These are phyloP conservation scores for Tolypocladium inflatum DNA, from an alignment of 2,329 filamentous ascomycete genomes.

Conservation along the genomic window DNA sequence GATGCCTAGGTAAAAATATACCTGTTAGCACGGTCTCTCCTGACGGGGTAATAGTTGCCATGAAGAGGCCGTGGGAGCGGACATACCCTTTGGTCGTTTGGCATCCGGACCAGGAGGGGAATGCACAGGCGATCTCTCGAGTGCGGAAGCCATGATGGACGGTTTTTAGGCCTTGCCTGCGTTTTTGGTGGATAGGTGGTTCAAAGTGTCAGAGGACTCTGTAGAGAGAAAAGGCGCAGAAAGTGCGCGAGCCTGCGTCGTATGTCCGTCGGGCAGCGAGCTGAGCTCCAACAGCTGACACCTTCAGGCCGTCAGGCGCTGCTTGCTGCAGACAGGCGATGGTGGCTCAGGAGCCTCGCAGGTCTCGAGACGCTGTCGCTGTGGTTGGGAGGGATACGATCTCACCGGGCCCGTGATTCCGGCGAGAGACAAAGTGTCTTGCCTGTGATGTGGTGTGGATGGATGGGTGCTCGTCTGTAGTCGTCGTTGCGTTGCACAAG, in stretches of 20 bases:
- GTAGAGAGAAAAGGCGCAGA: not conserved
- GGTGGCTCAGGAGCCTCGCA: not conserved
- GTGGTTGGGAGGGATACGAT: not conserved
- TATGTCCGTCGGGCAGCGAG: not conserved
- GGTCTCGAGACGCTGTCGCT: not conserved
- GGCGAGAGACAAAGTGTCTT: not conserved
- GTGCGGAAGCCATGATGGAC: conserved; percentile 27
- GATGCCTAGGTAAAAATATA: conserved; percentile 52
- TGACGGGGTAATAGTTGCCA: not conserved
- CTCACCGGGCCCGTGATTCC: not conserved
- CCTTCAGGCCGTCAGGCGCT: not conserved
- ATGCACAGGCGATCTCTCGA: conserved; percentile 28
- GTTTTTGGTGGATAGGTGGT: not conserved
- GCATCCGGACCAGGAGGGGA: conserved; percentile 29
- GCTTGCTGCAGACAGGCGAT: not conserved
- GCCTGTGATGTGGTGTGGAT: not conserved
- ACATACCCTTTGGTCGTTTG: conserved; percentile 36
- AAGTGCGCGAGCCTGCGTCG: not conserved
- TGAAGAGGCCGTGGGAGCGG: not conserved
- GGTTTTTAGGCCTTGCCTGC: not conserved
- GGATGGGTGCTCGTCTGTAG: not conserved
- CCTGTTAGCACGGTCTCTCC: not conserved
- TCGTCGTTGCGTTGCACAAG: not conserved
- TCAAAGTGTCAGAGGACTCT: too few species aligned
- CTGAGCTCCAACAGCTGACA: not conserved